phyloP scores from a whole-genome alignment of 768 basidiomycete genomes.

The Tricholoma flavovirens region DNA sequence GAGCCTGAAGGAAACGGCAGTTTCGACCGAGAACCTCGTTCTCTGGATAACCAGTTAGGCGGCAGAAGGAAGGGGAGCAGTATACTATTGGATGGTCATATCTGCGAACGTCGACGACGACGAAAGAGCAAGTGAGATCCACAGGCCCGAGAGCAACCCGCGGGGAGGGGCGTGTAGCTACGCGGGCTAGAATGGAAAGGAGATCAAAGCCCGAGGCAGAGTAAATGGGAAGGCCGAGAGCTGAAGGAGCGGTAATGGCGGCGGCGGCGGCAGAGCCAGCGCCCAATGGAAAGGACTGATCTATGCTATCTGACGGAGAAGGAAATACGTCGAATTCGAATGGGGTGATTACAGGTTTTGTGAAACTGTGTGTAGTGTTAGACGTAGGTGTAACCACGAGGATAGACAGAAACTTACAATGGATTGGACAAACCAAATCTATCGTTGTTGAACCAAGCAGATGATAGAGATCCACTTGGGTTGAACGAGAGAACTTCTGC shows the following conservation, averaged over 20 bases:
- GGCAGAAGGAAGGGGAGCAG: conserved; percentile 78
- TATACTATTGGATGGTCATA: conserved; percentile 88
- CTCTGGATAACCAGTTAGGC: conserved; percentile 69
- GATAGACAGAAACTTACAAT: neutral
- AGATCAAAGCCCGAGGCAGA: conserved; percentile 90
- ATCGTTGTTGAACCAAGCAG: conserved; percentile 47
- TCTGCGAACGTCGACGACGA: conserved; percentile 79
- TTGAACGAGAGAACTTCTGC: conserved; percentile 62
- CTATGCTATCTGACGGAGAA: neutral
- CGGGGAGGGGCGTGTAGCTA: conserved; percentile 69
- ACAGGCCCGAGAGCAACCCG: conserved; percentile 82
- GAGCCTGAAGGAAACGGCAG: conserved; percentile 82
- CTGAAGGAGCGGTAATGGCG: conserved; percentile 22
- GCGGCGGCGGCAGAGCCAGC: conserved; percentile 1
- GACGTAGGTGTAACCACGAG: too few relatives aligned
- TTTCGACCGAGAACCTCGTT: conserved; percentile 81
- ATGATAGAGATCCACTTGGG: neutral
- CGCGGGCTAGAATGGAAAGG: conserved; percentile 72
- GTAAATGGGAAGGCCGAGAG: conserved; percentile 59
- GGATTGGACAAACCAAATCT: conserved; percentile 26
- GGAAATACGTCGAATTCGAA: neutral
- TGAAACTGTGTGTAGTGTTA: neutral
- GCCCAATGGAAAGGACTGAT: neutral
- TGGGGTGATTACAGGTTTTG: too few relatives aligned
- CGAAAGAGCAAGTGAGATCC: conserved; percentile 88